Percentiles rank a stretch among this genome's conserved stretches.
Evolutionary conservation across 495 filamentous ascomycete species (phyloP).

Genomic region (Podospora didyma): DNA sequence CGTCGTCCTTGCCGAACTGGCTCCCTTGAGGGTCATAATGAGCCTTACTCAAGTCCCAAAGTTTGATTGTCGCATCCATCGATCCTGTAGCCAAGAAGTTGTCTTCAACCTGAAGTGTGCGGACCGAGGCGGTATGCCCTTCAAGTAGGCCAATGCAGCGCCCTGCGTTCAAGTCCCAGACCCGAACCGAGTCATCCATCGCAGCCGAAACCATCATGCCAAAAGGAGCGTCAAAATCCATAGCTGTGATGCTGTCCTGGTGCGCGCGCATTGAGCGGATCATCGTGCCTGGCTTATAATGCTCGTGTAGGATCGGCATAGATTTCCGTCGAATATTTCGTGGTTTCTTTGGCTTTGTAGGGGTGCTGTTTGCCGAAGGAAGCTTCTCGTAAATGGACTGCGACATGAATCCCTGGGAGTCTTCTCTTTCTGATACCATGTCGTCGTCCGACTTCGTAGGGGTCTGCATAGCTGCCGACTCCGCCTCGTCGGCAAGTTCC

Average conservation of each 20-base stretch:
- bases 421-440: constrained; percentile 45
- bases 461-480: constrained; percentile 48
- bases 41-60: constrained; percentile 81
- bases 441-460: constrained; percentile 55
- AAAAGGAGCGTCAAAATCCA: constrained; percentile 96
- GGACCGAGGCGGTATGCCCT: constrained; percentile 91
- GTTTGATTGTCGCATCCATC: constrained; percentile 88
- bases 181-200: constrained; percentile 91
- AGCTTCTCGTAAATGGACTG: constrained; percentile 95
- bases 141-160: constrained; percentile 87
- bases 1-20: constrained; percentile 61
- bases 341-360: constrained; percentile 55
- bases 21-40: constrained; percentile 58
- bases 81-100: constrained; percentile 94
- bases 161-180: constrained; percentile 94
- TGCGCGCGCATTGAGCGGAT: constrained; percentile 89
- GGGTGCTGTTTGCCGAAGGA: constrained; percentile 55
- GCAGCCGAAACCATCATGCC: constrained; percentile 94
- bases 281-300: constrained; percentile 83
- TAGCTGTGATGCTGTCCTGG: constrained; percentile 78
- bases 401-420: constrained; percentile 83
- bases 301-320: constrained; percentile 93
- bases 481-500: constrained; percentile 67
- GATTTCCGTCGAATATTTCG: constrained; percentile 68
- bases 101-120: constrained; percentile 90